Evolutionary conservation across 2,329 filamentous ascomycete genomes (phyloP), one percentile per base, ranked within the genome.

Genomic region (Fusarium coicis): DNA sequence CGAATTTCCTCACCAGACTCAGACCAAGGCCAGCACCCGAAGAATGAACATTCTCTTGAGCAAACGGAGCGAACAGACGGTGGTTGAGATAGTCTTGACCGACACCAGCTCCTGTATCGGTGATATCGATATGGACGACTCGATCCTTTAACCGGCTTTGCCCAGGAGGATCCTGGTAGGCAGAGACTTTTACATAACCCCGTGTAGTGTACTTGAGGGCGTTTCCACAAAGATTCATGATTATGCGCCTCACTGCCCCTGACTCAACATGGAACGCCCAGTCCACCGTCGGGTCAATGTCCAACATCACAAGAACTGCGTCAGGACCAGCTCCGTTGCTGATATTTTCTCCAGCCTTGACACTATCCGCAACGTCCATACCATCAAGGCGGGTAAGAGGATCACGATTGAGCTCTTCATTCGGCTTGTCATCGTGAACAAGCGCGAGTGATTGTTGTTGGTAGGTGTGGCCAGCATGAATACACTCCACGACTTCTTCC

Each of bases 51-150:
- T 92, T 85, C 74, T 93, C 92, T 73, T 93, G 91, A 0, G 85
- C 79, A 67, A 93, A 93, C 0, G 91, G 89, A 0, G 86, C 88
- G 74, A 91, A 93, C 0, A 93, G 79, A 18, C 86, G 85, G 16
- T 88, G 85, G 19, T 86, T 84, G 28, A 93, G 81, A 73, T 89
- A 93, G 12, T 92, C 88, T 18, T 87, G 83, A 0, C 87, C 87
- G 28, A 93, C 93, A 3, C 92, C 92, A 53, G 85, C 86, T 3
- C 92, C 92, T 0, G 91, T 91, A 73, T 93, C 92, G 0, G 83
- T 82, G 6, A 93, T 85, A 0, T 84, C 87, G 18, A 91, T 74
- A 7, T 73, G 76, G 19, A 81, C 67, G 7, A 70, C 52, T 36
- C 68, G 49, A 16, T 75, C 65, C 10, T 58, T 56, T 34, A 52